A percentile compares a stretch with the other conserved stretches of the same genome.
Conservation (phyloP, 2,329 filamentous ascomycete species). For the Curvularia verruculosa region DNA sequence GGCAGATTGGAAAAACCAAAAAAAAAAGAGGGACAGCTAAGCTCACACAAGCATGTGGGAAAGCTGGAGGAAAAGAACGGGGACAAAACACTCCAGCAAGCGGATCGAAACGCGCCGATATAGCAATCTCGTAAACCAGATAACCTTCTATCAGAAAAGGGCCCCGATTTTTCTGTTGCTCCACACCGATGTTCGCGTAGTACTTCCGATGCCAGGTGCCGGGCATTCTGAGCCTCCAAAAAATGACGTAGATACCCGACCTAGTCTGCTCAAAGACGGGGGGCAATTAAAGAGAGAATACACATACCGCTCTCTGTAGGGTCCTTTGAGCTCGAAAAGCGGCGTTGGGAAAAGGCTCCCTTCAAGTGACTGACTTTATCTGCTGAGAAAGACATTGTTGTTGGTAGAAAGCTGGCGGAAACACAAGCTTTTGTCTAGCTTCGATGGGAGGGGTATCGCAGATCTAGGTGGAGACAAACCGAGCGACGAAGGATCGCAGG, state of each 20-base stretch:
- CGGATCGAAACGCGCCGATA: not conserved
- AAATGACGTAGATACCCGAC: constrained; percentile 16
- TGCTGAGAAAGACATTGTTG: constrained; percentile 46
- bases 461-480: constrained; percentile 5
- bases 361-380: constrained; percentile 42
- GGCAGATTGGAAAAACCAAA: not conserved
- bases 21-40: constrained; percentile 1
- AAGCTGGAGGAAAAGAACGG: not conserved
- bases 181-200: not conserved
- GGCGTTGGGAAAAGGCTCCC: constrained; percentile 37
- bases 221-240: constrained; percentile 3
- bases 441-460: constrained; percentile 8
- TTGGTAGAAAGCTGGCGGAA: constrained; percentile 2
- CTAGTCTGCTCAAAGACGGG: not conserved
- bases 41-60: not conserved
- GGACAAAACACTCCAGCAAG: not conserved
- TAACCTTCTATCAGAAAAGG: not conserved
- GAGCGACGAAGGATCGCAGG: not conserved
- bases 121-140: not conserved
- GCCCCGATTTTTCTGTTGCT: not conserved
- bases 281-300: constrained; percentile 1
- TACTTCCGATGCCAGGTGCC: constrained; percentile 2
- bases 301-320: constrained; percentile 47
- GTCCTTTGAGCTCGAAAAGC: constrained; percentile 47
- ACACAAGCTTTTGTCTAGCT: constrained; percentile 23